Conservation (phyloP, 2,329 filamentous ascomycete species). For the Fusarium sp. region DNA sequence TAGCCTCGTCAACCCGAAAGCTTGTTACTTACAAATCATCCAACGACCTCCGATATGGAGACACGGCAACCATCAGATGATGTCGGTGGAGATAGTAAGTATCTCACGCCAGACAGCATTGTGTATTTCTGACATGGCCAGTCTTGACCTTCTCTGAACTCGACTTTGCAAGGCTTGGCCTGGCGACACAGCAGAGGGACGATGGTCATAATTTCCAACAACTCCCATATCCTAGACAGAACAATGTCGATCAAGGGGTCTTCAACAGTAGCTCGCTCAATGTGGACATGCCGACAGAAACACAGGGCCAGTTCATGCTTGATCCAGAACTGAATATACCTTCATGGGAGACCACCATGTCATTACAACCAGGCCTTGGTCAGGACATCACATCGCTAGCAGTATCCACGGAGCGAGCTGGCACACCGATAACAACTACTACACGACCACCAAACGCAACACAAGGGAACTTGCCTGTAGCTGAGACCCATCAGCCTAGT, state of each 20-base stretch:
- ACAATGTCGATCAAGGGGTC: neutral
- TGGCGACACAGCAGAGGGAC: neutral
- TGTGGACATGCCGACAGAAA: neutral
- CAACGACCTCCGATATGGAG: slow-evolving; percentile 2
- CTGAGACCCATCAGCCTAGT: slow-evolving; percentile 1
- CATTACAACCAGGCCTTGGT: neutral
- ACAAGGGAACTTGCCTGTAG: neutral
- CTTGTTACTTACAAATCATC: neutral
- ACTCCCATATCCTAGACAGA: neutral
- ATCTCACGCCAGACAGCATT: neutral
- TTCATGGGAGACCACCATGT: neutral
- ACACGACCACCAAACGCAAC: neutral
- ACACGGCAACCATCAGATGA: slow-evolving; percentile 12
- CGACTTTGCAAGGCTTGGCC: slow-evolving; percentile 31
- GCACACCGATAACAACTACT: neutral
- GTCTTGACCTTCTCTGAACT: slow-evolving; percentile 34
- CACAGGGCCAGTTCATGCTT: neutral
- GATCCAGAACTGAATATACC: neutral
- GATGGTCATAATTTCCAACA: neutral
- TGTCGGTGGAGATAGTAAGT: slow-evolving; percentile 30
- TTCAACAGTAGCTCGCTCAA: neutral
- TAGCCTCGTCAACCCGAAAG: neutral
- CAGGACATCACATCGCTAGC: neutral
- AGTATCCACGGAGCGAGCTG: neutral
- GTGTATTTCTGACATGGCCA: slow-evolving; percentile 10